Percentiles rank a stretch among this genome's conserved stretches.
These are phyloP conservation scores for Pleomassaria siparia DNA, from an alignment of 2,329 filamentous ascomycete genomes.

Conservation along the genomic window DNA sequence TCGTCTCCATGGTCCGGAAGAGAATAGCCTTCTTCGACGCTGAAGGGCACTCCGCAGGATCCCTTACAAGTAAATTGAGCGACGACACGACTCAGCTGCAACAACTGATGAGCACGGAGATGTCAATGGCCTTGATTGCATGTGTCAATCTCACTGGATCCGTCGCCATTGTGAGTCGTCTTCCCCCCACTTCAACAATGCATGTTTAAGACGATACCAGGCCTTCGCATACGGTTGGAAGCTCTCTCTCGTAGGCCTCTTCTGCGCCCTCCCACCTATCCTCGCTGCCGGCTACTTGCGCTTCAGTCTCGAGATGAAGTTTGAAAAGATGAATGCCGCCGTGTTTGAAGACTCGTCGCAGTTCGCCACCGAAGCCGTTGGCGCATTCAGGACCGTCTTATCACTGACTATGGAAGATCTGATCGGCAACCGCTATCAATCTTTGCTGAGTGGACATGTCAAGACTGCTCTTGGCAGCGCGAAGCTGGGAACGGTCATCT, in stretches of 20 bases:
- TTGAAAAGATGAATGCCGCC: conserved; percentile 67
- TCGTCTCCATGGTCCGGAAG: conserved; percentile 61
- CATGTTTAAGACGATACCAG: background rate
- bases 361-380: conserved; percentile 73
- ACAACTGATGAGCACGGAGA: conserved; percentile 64
- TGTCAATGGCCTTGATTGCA: conserved; percentile 62
- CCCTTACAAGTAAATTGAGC: conserved; percentile 59
- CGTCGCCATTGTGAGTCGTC: conserved; percentile 53
- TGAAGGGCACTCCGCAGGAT: conserved; percentile 61
- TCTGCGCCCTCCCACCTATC: conserved; percentile 58
- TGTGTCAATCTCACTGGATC: conserved; percentile 67
- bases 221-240: conserved; percentile 78
- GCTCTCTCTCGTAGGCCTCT: conserved; percentile 66
- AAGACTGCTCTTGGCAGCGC: conserved; percentile 62
- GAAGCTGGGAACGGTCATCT: conserved; percentile 63
- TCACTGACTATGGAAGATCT: conserved; percentile 69
- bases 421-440: conserved; percentile 63
- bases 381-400: conserved; percentile 71
- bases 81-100: conserved; percentile 62
- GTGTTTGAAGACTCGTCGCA: conserved; percentile 73
- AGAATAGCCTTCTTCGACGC: conserved; percentile 63
- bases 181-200: background rate
- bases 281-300: conserved; percentile 54
- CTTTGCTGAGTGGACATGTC: conserved; percentile 62
- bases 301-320: conserved; percentile 62